phyloP scores from a whole-genome alignment of 78 protist species.

The Dictyostelium intermedium region DNA sequence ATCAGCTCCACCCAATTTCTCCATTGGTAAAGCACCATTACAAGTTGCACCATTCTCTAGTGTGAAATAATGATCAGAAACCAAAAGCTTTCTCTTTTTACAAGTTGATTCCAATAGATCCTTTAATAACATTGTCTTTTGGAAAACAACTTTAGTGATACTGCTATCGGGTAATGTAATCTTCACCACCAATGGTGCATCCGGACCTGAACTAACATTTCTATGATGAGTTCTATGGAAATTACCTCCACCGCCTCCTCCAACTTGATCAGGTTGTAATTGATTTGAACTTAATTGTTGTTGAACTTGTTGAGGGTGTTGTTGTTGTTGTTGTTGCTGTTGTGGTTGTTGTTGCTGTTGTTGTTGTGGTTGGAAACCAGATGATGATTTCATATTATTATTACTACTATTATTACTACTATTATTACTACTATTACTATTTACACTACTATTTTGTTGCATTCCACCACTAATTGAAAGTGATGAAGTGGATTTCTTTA shows the following conservation, averaged over 20 bases:
- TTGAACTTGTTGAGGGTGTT: not conserved
- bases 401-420: not conserved
- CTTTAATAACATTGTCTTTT: constrained; percentile 36
- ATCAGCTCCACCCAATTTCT: constrained; percentile 34
- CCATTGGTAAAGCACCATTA: constrained; percentile 30
- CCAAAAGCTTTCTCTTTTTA: constrained; percentile 40
- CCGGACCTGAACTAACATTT: constrained; percentile 15
- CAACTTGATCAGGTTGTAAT: not conserved
- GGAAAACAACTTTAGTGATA: constrained; percentile 71
- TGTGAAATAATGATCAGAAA: constrained; percentile 38
- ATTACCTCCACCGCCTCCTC: not conserved
- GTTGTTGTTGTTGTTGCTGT: not conserved
- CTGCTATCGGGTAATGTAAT: constrained; percentile 63
- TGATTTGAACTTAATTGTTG: not conserved
- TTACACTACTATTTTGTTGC: not conserved
- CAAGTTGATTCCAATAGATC: constrained; percentile 50
- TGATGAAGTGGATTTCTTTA: not conserved
- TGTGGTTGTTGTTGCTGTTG: not conserved
- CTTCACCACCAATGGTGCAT: constrained; percentile 21
- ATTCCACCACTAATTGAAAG: not conserved
- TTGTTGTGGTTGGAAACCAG: constrained; percentile 1
- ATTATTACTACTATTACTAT: not conserved
- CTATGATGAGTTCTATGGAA: constrained; percentile 3
- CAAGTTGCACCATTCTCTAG: constrained; percentile 25
- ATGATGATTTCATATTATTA: not conserved